Evolutionary conservation across 805 yeast genomes (phyloP).

Genomic region (Myxozyma udenii): DNA sequence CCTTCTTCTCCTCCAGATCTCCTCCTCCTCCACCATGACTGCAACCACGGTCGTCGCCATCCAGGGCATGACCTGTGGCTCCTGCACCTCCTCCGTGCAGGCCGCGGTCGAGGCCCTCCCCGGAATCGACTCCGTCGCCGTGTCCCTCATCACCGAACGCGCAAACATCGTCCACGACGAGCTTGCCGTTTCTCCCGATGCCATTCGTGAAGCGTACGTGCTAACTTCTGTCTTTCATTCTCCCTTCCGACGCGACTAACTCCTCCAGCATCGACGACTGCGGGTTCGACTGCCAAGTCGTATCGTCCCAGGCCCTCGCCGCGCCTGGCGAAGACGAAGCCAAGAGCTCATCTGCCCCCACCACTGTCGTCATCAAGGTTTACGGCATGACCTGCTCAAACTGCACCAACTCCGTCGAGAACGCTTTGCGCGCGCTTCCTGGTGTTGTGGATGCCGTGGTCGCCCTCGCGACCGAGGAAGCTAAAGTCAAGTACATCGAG

Average conservation of each 20-base stretch:
- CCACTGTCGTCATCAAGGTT: conserved; percentile 34
- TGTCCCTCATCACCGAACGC: conserved; percentile 73
- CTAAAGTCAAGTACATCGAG: conserved; percentile 52
- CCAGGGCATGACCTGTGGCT: conserved; percentile 88
- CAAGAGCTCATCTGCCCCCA: conserved; percentile 15
- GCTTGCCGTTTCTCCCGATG: conserved; percentile 37
- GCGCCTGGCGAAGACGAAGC: conserved; percentile 8
- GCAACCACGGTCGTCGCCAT: conserved; percentile 36
- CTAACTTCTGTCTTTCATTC: background rate
- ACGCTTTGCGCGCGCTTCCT: conserved; percentile 43
- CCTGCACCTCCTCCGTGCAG: conserved; percentile 71
- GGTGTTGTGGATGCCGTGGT: conserved; percentile 54
- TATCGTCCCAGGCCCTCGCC: conserved; percentile 23
- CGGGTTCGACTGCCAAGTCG: conserved; percentile 60
- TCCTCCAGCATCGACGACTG: conserved; percentile 59
- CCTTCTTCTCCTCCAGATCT: background rate
- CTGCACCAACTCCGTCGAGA: conserved; percentile 51
- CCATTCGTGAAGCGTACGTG: conserved; percentile 42
- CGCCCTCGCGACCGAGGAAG: conserved; percentile 54
- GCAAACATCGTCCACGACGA: conserved; percentile 56
- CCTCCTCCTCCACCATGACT: conserved; percentile 10
- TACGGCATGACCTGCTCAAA: conserved; percentile 63
- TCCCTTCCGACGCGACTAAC: background rate
- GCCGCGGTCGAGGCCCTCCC: conserved; percentile 48
- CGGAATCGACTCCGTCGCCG: conserved; percentile 56